phyloP scores from a whole-genome alignment of 768 basidiomycete species.

The Mycena metata region DNA sequence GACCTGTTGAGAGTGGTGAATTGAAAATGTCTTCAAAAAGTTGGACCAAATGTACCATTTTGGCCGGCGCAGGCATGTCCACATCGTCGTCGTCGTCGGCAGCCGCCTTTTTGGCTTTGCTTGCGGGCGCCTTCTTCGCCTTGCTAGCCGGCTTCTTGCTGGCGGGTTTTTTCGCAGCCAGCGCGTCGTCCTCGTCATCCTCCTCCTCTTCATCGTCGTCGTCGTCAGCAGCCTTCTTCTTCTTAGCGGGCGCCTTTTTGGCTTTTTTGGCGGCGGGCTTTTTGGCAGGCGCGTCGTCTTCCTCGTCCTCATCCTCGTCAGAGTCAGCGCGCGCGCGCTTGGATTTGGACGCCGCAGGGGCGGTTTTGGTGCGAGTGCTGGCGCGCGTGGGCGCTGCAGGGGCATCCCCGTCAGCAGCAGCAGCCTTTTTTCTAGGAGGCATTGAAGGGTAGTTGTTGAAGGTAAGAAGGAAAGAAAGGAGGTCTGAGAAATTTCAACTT shows the following conservation, averaged over 20 bases:
- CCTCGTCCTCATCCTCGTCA: constrained; percentile 41
- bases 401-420: constrained; percentile 45
- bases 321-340: constrained; percentile 49
- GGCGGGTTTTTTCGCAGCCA: constrained; percentile 47
- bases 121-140: constrained; percentile 41
- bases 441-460: constrained; percentile 41
- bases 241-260: constrained; percentile 42
- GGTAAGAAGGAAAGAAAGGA: constrained; percentile 21
- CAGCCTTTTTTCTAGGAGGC: constrained; percentile 63
- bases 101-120: constrained; percentile 41
- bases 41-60: constrained; percentile 57
- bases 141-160: constrained; percentile 42
- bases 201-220: constrained; percentile 39
- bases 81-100: constrained; percentile 34
- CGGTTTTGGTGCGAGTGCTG: constrained; percentile 52
- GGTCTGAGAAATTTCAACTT: background rate
- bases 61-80: constrained; percentile 52
- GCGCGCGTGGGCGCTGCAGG: constrained; percentile 52
- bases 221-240: constrained; percentile 5
- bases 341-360: constrained; percentile 43
- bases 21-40: background rate
- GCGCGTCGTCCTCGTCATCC: constrained; percentile 40
- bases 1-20: constrained; percentile 35
- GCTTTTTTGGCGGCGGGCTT: constrained; percentile 42
- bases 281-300: constrained; percentile 44